Base-by-base conservation (phyloP, 345 rosid genomes). In the Populus pruinosa region DNA sequence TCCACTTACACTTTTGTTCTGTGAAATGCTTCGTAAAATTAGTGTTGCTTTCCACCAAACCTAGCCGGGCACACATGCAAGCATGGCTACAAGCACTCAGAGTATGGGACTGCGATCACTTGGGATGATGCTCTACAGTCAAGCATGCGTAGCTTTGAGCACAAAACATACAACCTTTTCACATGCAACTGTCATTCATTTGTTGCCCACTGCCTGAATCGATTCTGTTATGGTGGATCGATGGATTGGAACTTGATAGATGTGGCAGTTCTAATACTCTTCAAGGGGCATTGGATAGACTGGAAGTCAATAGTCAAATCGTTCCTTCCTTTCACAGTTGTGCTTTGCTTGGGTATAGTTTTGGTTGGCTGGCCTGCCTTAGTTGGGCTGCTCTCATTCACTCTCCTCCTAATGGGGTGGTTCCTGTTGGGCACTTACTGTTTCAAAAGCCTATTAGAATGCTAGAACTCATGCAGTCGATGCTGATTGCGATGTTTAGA, bases 121-220 rank as follows among this genome's bases (percentile, higher is more conserved):
- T 96, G 99, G 98, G 97, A 94, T 44, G 96, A 94, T 64, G 90
- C 98, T 25, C 41, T 96, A 17, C 83, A 67, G 61, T 77, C 75
- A 25, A 92, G 90, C 18, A 49, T 50, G 6, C 89, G 91, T 1
- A 79, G 75, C 82, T 96, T 87, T 20, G 97, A 96, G 83, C 89
- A 89, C 85, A 91, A 82, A 75, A 89, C 89, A 70, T 90, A 92
- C 91, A 96, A 96, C 83, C 77, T 96, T 65, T 96, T 96, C 87
- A 96, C 92, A 1, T 94, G 99, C 90, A 96, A 90, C 89, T 85
- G 92, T 82, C 89, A 94, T 80, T 96, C 99, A 1, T 94, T 92
- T 53, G 93, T 84, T 14, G 97, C 98, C 25, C 78, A 90, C 81
- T 94, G 89, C 82, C 75, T 96, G 69, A 96, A 92, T 80, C 91